Evolutionary conservation across 257 asterid species (phyloP).

Genomic region (Lycium ferocissimum): DNA sequence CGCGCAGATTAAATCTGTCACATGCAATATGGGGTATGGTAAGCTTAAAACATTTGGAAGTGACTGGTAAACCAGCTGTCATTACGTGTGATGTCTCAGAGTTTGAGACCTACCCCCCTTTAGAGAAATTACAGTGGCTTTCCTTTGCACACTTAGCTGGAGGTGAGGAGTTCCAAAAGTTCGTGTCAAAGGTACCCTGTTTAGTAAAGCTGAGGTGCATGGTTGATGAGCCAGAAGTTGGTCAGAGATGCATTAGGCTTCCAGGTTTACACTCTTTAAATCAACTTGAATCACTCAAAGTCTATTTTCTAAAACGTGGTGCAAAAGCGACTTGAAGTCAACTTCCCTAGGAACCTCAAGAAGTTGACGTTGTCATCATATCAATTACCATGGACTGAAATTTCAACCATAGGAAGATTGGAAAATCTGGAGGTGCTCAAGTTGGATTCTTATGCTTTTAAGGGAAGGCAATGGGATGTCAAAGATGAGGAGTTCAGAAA

Average conservation of each 20-base stretch:
- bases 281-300: conserved; percentile 29
- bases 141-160: neutral
- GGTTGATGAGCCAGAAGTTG: neutral
- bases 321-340: neutral
- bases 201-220: neutral
- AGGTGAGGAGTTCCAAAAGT: neutral
- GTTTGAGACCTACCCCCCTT: neutral
- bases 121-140: neutral
- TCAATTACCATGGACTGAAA: neutral
- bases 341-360: conserved; percentile 31
- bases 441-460: conserved; percentile 12
- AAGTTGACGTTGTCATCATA: conserved; percentile 30
- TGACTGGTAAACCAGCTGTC: neutral
- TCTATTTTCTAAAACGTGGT: neutral
- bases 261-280: neutral
- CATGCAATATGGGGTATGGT: conserved; percentile 12
- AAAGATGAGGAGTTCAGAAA: conserved; percentile 2
- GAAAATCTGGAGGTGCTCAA: neutral
- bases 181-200: neutral
- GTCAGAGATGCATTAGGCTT: neutral
- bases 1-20: neutral
- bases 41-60: conserved; percentile 11
- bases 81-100: neutral
- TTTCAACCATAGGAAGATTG: neutral
- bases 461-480: conserved; percentile 16